Evolutionary conservation across 1,284 basidiomycete species (phyloP).

Genomic region (Cutaneotrichosporon spelunceum): DNA sequence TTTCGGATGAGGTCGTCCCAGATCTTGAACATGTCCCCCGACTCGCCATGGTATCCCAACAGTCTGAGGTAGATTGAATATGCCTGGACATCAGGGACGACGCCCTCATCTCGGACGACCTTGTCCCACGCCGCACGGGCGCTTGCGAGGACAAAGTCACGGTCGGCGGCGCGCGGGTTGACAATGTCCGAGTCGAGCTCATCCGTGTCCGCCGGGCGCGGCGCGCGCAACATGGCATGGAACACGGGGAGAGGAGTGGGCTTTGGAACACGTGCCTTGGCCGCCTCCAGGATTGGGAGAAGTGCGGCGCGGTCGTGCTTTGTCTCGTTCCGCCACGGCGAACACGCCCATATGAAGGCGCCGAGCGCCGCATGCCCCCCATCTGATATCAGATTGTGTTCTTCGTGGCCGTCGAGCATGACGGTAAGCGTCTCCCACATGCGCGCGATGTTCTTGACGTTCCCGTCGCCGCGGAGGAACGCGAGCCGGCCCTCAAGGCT

Average conservation of each 20-base stretch:
- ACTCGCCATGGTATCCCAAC: conserved; percentile 41
- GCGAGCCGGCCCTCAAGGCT: conserved; percentile 8
- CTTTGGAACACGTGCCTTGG: conserved; percentile 12
- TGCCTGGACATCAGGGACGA: conserved; percentile 40
- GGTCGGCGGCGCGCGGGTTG: conserved; percentile 9
- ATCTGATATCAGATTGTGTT: conserved; percentile 1
- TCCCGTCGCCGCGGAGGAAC: conserved; percentile 10
- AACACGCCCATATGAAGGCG: conserved; percentile 4
- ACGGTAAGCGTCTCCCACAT: conserved; percentile 6
- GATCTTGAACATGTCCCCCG: conserved; percentile 22
- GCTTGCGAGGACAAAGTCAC: conserved; percentile 1
- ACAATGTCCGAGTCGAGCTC: neutral
- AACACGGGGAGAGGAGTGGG: conserved; percentile 28
- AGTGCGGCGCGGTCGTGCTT: conserved; percentile 6
- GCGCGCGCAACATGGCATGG: conserved; percentile 11
- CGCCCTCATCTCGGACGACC: conserved; percentile 25
- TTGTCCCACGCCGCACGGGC: conserved; percentile 31
- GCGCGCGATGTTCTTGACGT: neutral
- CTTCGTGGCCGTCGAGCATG: neutral
- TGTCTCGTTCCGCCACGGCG: conserved; percentile 6
- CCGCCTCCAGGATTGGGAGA: conserved; percentile 7
- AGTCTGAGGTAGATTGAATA: conserved; percentile 47
- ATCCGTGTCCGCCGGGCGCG: neutral
- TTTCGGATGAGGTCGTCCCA: conserved; percentile 37
- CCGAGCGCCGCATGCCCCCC: conserved; percentile 4